These are phyloP conservation scores for Phaeosphaeria sp. DNA, from an alignment of 2,329 filamentous ascomycete genomes.

Conservation along the genomic window DNA sequence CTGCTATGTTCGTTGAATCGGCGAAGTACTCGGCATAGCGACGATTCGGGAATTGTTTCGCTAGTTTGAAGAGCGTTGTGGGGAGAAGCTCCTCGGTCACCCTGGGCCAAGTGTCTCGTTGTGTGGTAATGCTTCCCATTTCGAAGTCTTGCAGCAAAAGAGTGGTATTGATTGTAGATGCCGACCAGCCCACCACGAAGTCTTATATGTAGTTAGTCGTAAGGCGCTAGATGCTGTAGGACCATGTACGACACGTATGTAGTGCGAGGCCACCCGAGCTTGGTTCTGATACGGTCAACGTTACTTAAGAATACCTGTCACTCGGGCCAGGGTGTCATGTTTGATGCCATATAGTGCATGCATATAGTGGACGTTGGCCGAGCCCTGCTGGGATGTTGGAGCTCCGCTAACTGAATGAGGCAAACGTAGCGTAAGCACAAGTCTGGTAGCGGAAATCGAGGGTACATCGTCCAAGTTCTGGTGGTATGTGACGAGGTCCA, in stretches of 20 bases:
- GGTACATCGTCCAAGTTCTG: background rate
- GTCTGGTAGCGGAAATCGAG: background rate
- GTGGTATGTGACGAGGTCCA: background rate
- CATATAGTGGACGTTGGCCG: background rate
- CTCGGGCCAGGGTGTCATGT: background rate
- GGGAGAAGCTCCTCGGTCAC: slow-evolving; percentile 13
- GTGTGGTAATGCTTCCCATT: slow-evolving; percentile 3
- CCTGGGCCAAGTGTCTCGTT: slow-evolving; percentile 6
- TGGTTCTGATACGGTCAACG: background rate
- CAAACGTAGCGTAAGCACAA: background rate
- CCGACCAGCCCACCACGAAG: background rate
- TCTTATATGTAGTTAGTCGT: background rate
- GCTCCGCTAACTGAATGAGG: background rate
- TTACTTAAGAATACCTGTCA: background rate
- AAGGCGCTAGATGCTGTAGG: background rate
- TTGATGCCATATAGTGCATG: background rate
- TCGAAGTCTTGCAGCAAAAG: background rate
- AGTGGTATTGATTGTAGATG: background rate
- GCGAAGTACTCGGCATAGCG: slow-evolving; percentile 13
- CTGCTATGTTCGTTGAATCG: slow-evolving; percentile 4
- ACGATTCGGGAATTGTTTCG: slow-evolving; percentile 1
- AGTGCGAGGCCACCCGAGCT: background rate
- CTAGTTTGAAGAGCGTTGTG: slow-evolving; percentile 11
- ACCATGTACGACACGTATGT: background rate
- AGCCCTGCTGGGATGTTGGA: background rate